Percentiles rank a stretch among this genome's conserved stretches.
These are phyloP conservation scores for Grosmannia penicillata DNA, from an alignment of 2,329 filamentous ascomycete species.

Conservation along the genomic window DNA sequence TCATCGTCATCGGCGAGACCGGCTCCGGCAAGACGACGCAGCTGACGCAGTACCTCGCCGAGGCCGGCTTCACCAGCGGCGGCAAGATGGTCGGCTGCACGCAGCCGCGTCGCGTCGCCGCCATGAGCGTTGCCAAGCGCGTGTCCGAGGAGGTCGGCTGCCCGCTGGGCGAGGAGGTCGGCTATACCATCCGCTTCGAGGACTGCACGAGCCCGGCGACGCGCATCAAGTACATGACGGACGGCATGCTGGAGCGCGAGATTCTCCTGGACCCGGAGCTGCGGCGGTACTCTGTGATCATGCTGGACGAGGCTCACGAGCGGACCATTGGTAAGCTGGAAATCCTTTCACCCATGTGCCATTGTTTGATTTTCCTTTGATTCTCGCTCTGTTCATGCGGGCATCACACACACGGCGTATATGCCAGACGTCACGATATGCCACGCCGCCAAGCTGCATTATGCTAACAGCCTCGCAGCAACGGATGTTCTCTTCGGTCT, in stretches of 20 bases:
- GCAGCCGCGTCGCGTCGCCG: slow-evolving; percentile 89
- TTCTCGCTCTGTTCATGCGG: too few species aligned
- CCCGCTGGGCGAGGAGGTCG: slow-evolving; percentile 77
- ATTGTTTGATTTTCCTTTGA: background rate
- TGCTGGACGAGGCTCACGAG: slow-evolving; percentile 97
- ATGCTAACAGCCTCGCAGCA: slow-evolving; percentile 23
- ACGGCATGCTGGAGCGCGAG: slow-evolving; percentile 94
- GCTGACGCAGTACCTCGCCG: slow-evolving; percentile 85
- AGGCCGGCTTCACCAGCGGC: slow-evolving; percentile 74
- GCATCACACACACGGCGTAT: too few species aligned
- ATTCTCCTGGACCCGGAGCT: slow-evolving; percentile 85
- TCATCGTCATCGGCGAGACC: slow-evolving; percentile 95
- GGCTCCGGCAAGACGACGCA: slow-evolving; percentile 97
- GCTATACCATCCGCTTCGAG: slow-evolving; percentile 95
- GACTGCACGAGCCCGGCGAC: slow-evolving; percentile 80
- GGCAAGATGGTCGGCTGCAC: slow-evolving; percentile 94
- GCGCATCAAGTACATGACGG: slow-evolving; percentile 98
- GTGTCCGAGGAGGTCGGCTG: slow-evolving; percentile 94
- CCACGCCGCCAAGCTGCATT: too few species aligned
- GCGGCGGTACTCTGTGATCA: slow-evolving; percentile 85
- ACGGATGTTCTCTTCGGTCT: slow-evolving; percentile 92
- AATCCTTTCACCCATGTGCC: background rate
- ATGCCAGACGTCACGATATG: too few species aligned
- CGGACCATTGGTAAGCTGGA: slow-evolving; percentile 50
- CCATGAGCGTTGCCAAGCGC: slow-evolving; percentile 95